A percentile compares a stretch with the other conserved stretches of the same genome.
phyloP scores from a whole-genome alignment of 495 filamentous ascomycete species.

The Penicillium maclennaniae region DNA sequence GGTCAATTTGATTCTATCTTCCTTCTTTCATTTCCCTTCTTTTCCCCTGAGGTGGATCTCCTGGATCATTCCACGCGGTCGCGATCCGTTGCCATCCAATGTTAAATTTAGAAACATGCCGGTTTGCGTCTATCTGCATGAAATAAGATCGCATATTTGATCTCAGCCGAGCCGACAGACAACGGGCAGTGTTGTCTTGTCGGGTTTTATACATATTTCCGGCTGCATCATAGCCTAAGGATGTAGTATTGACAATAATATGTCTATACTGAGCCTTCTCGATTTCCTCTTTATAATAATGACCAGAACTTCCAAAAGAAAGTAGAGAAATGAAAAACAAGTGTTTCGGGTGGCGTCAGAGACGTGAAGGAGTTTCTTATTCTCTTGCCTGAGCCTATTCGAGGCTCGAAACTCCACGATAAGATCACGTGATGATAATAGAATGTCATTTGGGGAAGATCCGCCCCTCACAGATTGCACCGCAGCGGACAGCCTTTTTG shows the following conservation, averaged over 20 bases:
- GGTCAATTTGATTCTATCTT: not conserved
- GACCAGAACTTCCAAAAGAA: not conserved
- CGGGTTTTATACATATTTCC: not conserved
- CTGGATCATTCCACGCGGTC: conserved; percentile 1
- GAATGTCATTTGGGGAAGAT: conserved; percentile 3
- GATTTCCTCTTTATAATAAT: not conserved
- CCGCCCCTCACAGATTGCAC: not conserved
- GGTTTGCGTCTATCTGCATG: not conserved
- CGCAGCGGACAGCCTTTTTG: not conserved
- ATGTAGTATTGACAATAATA: not conserved
- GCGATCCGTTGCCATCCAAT: conserved; percentile 3
- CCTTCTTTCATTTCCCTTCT: not conserved
- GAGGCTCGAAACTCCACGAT: not conserved
- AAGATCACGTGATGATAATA: conserved; percentile 14
- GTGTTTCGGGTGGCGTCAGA: not conserved
- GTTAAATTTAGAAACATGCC: conserved; percentile 6
- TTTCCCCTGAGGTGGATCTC: not conserved
- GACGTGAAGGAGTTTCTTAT: not conserved
- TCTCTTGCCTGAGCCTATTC: conserved; percentile 1
- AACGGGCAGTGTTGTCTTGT: not conserved
- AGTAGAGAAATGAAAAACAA: not conserved
- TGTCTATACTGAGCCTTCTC: not conserved
- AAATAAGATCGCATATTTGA: not conserved
- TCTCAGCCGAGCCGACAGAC: not conserved
- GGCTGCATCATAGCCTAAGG: not conserved